Conservation (phyloP, 352 stramenopile species). For the Pythium chondricola region DNA sequence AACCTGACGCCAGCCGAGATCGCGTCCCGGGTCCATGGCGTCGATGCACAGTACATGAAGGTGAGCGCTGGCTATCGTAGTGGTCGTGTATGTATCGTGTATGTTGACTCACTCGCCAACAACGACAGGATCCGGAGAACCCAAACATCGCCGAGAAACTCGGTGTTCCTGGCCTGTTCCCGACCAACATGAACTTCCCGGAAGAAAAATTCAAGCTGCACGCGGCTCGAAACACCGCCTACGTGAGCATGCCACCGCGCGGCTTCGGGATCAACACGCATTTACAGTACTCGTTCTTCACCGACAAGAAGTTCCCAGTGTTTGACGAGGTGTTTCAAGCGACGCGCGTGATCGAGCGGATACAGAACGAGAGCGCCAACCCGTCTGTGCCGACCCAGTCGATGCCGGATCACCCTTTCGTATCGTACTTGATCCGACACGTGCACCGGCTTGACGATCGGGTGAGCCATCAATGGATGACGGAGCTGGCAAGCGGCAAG, state of each 20-base stretch:
- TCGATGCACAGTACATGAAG: conserved; percentile 74
- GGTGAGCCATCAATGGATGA: conserved; percentile 80
- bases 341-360: conserved; percentile 39
- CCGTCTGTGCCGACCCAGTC: too few species aligned
- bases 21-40: conserved; percentile 49
- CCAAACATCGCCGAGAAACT: conserved; percentile 69
- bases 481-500: conserved; percentile 54
- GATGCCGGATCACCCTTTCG: conserved; percentile 47
- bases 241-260: conserved; percentile 66
- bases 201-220: conserved; percentile 83
- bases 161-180: conserved; percentile 63
- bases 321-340: conserved; percentile 65
- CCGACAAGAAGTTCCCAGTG: conserved; percentile 61
- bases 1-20: conserved; percentile 43
- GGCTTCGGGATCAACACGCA: conserved; percentile 80
- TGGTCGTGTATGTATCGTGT: not conserved
- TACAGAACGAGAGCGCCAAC: too few species aligned
- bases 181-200: conserved; percentile 61
- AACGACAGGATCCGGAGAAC: conserved; percentile 45
- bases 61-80: conserved; percentile 18
- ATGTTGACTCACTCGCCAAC: not conserved
- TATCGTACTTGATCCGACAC: conserved; percentile 76
- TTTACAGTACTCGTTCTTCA: conserved; percentile 81
- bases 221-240: conserved; percentile 62
- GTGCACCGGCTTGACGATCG: conserved; percentile 73